Evolutionary conservation across 2,329 filamentous ascomycete species (phyloP), one percentile per base, ranked within the genome.

Genomic region (Microdochium paspali): DNA sequence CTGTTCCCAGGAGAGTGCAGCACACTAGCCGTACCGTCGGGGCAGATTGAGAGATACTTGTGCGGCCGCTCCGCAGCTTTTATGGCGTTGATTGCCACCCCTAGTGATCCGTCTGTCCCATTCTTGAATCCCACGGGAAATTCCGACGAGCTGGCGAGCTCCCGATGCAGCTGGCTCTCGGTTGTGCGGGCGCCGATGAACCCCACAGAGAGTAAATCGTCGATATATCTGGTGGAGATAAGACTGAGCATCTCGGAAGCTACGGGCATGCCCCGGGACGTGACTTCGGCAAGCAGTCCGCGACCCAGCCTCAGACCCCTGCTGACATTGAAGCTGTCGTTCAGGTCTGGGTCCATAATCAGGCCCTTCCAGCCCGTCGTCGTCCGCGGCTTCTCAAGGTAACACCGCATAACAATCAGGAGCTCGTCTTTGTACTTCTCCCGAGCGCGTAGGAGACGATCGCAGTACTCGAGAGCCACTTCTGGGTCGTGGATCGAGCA

Each of bases 81-180:
- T 64, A 97, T 95, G 45, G 93, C 93, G 64, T 98, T 93, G 57
- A 97, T 88, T 12, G 93, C 90, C 3, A 96, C 90, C 48, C 84
- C 79, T 43, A 97, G 73, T 7, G 84, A 85, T 45, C 93, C 93
- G 64, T 97, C 93, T 25, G 93, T 97, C 54, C 93, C 93, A 68
- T 98, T 98, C 80, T 98, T 98, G 85, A 97, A 98, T 45, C 93
- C 93, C 12, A 98, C 90, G 2, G 93, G 93, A 84, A 96, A 97
- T 57, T 87, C 94, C 30, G 97, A 76, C 61, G 93, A 93, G 46
- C 87, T 93, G 20, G 93, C 91, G 53, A 98, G 74, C 70, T 98
- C 93, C 48, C 93, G 84, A 69, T 97, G 93, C 52, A 97, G 77
- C 72, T 98, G 93, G 46, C 85, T 90, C 72, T 97, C 93, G 2